phyloP scores from a whole-genome alignment of 2,329 filamentous ascomycete species.

The Penicillium griseofulvum region DNA sequence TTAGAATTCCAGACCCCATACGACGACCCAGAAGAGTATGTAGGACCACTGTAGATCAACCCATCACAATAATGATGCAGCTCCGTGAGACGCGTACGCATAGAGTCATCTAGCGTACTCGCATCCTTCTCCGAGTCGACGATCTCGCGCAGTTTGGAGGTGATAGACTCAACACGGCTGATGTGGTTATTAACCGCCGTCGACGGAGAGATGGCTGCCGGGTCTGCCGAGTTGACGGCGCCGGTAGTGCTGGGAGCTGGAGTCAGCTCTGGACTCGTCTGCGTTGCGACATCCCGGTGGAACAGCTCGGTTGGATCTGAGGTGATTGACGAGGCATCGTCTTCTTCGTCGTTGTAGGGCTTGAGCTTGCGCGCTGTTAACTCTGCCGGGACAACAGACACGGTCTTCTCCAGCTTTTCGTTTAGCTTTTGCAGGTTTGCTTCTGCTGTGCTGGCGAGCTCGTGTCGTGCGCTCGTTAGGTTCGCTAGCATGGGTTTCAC shows the following conservation, averaged over 20 bases:
- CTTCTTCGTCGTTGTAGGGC: slow-evolving; percentile 23
- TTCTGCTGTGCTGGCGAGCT: slow-evolving; percentile 53
- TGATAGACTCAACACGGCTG: slow-evolving; percentile 50
- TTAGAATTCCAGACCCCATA: slow-evolving; percentile 36
- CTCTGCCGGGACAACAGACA: slow-evolving; percentile 52
- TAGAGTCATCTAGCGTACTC: slow-evolving; percentile 33
- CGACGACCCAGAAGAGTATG: slow-evolving; percentile 26
- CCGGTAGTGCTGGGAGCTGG: slow-evolving; percentile 25
- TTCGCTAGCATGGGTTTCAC: slow-evolving; percentile 57
- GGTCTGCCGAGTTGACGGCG: slow-evolving; percentile 14
- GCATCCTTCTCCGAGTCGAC: slow-evolving; percentile 39
- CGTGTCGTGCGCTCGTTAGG: slow-evolving; percentile 56
- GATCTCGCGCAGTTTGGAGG: slow-evolving; percentile 52
- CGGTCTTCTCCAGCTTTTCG: slow-evolving; percentile 51
- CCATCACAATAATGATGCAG: slow-evolving; percentile 54
- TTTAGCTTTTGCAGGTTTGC: slow-evolving; percentile 56
- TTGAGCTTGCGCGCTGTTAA: slow-evolving; percentile 26
- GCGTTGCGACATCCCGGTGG: slow-evolving; percentile 62
- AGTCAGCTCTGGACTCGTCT: slow-evolving; percentile 51
- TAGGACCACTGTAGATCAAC: slow-evolving; percentile 40
- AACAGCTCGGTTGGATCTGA: slow-evolving; percentile 64
- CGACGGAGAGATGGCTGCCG: slow-evolving; percentile 19
- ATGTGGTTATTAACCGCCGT: slow-evolving; percentile 38
- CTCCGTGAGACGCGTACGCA: slow-evolving; percentile 39
- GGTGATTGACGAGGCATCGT: slow-evolving; percentile 44